Evolutionary conservation across 169 alveolate genomes (phyloP), one percentile per base, ranked within the genome.

Genomic region (Plasmodium vivax): DNA sequence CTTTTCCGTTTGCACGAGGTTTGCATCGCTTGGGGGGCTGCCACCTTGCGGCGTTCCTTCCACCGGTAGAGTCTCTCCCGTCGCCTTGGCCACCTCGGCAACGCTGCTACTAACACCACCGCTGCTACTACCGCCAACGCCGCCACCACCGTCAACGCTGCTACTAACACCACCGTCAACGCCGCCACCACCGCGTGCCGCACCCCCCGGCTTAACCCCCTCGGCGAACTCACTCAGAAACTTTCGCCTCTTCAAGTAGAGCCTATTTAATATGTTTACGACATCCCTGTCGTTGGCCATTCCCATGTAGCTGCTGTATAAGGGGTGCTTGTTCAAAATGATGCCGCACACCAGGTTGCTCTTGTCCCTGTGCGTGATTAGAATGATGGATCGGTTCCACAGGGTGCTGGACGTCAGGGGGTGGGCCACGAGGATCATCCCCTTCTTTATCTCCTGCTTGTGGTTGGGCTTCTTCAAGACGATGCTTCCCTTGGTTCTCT

Each of bases 261-360:
- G 51, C 6, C 80, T 90, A 23, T 80, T 90, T 32, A 90, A 43
- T 38, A 80, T 90, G 62, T 80, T 90, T 2, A 41, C 30, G 16
- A 90, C 27, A 43, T 80, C 84, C 62, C 30, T 90, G 3, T 90
- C 83, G 34, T 79, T 90, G 19, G 90, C 36, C 6, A 90, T 27
- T 1, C 83, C 83, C 80, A 80, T 74, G 19, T 79, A 62, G 73
- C 82, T 62, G 23, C 51, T 90, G 23, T 90, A 90, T 36, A 90
- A 62, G 34, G 94, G 94, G 80, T 90, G 94, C 51, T 90, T 90
- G 9, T 90, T 90, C 79, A 90, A 58, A 6, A 90, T 90, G 34
- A 90, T 45, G 14, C 94, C 94, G 68, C 90, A 90, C 14, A 90
- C 94, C 19, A 90, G 51, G 83, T 90, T 90, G 56, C 83, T 90